Evolutionary conservation across 2,329 filamentous ascomycete genomes (phyloP), one percentile per base, ranked within the genome.

Genomic region (Sporothrix pseudoabietina): DNA sequence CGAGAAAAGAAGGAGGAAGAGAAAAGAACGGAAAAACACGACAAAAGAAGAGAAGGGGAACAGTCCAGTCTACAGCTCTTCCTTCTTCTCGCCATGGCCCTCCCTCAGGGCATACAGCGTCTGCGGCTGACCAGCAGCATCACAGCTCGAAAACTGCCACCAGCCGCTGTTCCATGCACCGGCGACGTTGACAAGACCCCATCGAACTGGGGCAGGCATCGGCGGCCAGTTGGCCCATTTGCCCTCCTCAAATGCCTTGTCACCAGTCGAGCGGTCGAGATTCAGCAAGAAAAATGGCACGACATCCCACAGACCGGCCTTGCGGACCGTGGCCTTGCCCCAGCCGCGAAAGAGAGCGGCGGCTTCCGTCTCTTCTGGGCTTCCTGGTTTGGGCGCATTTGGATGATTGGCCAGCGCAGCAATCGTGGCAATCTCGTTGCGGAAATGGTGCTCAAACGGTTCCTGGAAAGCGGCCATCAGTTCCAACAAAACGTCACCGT

Each of bases 141-240:
- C 85, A 77, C 89, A 91, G 77, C 88, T 90, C 44, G 88, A 84
- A 82, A 91, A 92, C 81, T 85, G 89, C 89, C 89, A 91, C 85
- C 86, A 87, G 2, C 84, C 82, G 49, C 84, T 84, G 76, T 90
- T 84, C 80, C 84, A 86, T 49, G 86, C 83, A 1, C 88, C 88
- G 1, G 83, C 87, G 59, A 90, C 79, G 77, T 90, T 90, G 49
- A 87, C 83, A 75, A 91, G 77, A 0, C 85, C 85, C 88, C 88
- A 91, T 72, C 85, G 84, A 74, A 91, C 84, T 3, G 87, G 85
- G 5, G 82, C 83, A 0, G 89, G 89, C 82, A 91, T 91, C 0
- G 89, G 88, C 61, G 89, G 89, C 89, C 89, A 91, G 76, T 85
- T 84, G 14, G 83, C 83, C 88, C 89, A 91, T 77, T 84, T 79